phyloP scores from a whole-genome alignment of 192 early-diverging fungal genomes.

The Lobulomyces angularis region DNA sequence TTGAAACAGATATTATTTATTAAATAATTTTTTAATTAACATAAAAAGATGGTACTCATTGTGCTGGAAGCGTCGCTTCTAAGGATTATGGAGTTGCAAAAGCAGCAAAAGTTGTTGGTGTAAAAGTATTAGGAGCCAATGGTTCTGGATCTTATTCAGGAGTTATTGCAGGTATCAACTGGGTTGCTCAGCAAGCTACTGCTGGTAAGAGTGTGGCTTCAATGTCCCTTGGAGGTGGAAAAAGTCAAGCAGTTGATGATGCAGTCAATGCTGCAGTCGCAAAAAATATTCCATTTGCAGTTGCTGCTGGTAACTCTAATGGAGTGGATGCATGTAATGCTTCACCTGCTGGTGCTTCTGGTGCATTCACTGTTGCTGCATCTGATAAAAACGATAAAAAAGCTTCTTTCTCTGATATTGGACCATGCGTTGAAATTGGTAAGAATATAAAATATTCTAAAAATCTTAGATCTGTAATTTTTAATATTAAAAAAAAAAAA shows the following conservation, averaged over 20 bases:
- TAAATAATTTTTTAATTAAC: constrained; percentile 6
- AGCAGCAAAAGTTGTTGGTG: constrained; percentile 66
- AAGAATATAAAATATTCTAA: too few relatives aligned
- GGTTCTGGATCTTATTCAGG: constrained; percentile 84
- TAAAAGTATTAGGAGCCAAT: constrained; percentile 86
- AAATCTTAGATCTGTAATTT: too few relatives aligned
- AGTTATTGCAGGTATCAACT: constrained; percentile 62
- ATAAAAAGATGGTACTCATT: constrained; percentile 62
- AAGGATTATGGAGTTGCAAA: constrained; percentile 81
- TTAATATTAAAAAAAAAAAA: too few relatives aligned
- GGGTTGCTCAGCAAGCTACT: constrained; percentile 10
- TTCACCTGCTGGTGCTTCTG: constrained; percentile 55
- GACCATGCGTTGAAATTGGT: constrained; percentile 46
- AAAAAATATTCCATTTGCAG: constrained; percentile 65
- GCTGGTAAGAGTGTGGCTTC: constrained; percentile 61
- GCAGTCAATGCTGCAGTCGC: constrained; percentile 42
- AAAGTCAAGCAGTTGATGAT: constrained; percentile 56
- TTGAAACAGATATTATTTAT: too few relatives aligned
- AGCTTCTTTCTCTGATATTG: constrained; percentile 37
- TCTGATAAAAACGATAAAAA: constrained; percentile 40
- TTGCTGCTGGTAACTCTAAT: constrained; percentile 94
- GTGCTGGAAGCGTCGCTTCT: constrained; percentile 79
- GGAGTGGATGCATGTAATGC: constrained; percentile 74
- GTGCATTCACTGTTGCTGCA: constrained; percentile 61
- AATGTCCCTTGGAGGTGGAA: constrained; percentile 84